A percentile compares a stretch with the other conserved stretches of the same genome.
phyloP scores from a whole-genome alignment of 495 filamentous ascomycete species.

The Trichocladium uniseriatum region DNA sequence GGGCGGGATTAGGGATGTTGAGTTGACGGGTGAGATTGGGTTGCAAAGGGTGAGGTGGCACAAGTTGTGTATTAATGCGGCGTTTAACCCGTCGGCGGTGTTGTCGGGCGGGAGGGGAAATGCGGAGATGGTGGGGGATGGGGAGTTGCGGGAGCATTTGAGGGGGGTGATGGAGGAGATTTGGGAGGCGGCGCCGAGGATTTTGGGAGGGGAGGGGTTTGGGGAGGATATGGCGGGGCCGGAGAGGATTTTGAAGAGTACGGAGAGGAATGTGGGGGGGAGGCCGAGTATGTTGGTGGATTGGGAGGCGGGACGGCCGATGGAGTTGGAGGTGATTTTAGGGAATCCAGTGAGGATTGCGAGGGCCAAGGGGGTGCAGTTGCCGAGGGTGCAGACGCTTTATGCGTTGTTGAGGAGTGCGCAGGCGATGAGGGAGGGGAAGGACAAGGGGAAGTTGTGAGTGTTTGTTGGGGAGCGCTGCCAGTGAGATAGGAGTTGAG shows the following conservation, averaged over 20 bases:
- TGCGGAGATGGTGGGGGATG: conserved; percentile 43
- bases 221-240: conserved; percentile 41
- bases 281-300: conserved; percentile 53
- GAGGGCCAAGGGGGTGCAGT: conserved; percentile 39
- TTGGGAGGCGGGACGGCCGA: conserved; percentile 44
- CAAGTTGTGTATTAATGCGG: conserved; percentile 56
- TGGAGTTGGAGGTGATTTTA: conserved; percentile 55
- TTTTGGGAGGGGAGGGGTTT: conserved; percentile 35
- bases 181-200: conserved; percentile 41
- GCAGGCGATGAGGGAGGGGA: conserved; percentile 34
- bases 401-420: conserved; percentile 43
- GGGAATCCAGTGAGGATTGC: conserved; percentile 50
- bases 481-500: too few species aligned
- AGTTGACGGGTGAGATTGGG: conserved; percentile 38
- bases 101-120: conserved; percentile 47
- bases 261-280: conserved; percentile 45
- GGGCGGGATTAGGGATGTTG: conserved; percentile 46
- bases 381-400: conserved; percentile 44
- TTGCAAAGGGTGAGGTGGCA: conserved; percentile 54
- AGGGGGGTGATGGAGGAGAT: conserved; percentile 50
- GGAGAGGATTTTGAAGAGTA: conserved; percentile 46
- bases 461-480: too few species aligned
- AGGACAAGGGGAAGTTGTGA: conserved; percentile 30
- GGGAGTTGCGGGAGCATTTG: conserved; percentile 40
- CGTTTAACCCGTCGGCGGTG: conserved; percentile 55